Evolutionary conservation across 2,329 filamentous ascomycete species (phyloP), one percentile per base, ranked within the genome.

Genomic region (Didymella exigua): DNA sequence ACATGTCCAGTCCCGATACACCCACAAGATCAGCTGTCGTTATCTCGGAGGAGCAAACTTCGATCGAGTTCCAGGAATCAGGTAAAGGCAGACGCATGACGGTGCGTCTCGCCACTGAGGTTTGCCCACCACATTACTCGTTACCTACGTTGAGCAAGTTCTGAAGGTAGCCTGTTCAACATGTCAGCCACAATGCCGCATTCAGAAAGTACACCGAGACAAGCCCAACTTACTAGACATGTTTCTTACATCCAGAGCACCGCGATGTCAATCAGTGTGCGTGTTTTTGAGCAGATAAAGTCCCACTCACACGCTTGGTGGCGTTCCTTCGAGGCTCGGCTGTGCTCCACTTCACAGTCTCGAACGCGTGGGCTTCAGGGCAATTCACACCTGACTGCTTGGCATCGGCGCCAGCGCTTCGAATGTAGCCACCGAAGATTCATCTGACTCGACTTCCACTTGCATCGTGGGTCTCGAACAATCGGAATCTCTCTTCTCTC

Each of bases 231-330:
- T 18, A 21, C 16, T 1, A 19, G 24, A 44, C 18, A 31, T 27
- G 0, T 10, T 10, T 23, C 42, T 34, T 16, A 11, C n/a, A 4
- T 13, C 8, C 4, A 16, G 36, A 53, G 29, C 36, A 47, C 43
- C 43, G 11, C 30, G 37, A 42, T 43, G 23, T 36, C 24, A 16
- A 8, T 19, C 9, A 3, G 14, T 33, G 30, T 47, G 49, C 49
- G 49, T 47, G 6, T 42, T 23, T 47, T 53, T 53, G 43, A 53
- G 49, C 49, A 53, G 36, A 11, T 47, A 42, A 36, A 41, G 18
- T 43, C 23, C 43, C 37, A 36, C 36, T 43, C 8, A 8, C 6
- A 27, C 16, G 26, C 27, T 27, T 41, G 21, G 36, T 52, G 42
- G 49, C 43, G 37, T 42, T 47, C 34, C 36, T 42, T 47, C 16